These are phyloP conservation scores for Stentor coeruleus DNA, from an alignment of 73 alveolate genomes.

Conservation along the genomic window DNA sequence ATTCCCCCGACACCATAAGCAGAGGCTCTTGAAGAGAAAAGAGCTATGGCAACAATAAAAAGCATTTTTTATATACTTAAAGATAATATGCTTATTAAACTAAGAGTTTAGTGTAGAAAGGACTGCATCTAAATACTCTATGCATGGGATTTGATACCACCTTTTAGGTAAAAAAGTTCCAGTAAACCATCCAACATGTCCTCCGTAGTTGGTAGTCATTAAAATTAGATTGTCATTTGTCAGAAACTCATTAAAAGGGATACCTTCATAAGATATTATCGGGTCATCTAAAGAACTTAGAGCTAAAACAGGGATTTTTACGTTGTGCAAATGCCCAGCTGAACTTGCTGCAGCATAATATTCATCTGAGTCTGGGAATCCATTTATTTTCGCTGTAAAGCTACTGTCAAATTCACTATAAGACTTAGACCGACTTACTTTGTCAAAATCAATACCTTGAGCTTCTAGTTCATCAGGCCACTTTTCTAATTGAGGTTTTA, in stretches of 20 bases:
- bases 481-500: not conserved
- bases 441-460: not conserved
- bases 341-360: constrained; percentile 4
- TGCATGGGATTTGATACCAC: constrained; percentile 1
- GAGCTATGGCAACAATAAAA: too few species aligned
- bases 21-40: too few species aligned
- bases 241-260: constrained; percentile 12
- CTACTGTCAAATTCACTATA: constrained; percentile 12
- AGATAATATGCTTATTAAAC: too few species aligned
- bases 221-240: not conserved
- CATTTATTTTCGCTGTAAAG: constrained; percentile 4
- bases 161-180: not conserved
- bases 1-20: not conserved
- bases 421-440: not conserved
- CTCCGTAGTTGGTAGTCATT: constrained; percentile 13
- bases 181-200: constrained; percentile 23
- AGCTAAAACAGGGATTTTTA: constrained; percentile 29
- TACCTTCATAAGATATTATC: not conserved
- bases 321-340: not conserved
- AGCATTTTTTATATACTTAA: too few species aligned
- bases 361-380: constrained; percentile 11
- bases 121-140: constrained; percentile 24
- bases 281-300: constrained; percentile 24
- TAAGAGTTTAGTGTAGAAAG: too few species aligned
- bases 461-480: constrained; percentile 8